Evolutionary conservation across 192 early-diverging fungal genomes (phyloP).

Genomic region (Mortierella claussenii): DNA sequence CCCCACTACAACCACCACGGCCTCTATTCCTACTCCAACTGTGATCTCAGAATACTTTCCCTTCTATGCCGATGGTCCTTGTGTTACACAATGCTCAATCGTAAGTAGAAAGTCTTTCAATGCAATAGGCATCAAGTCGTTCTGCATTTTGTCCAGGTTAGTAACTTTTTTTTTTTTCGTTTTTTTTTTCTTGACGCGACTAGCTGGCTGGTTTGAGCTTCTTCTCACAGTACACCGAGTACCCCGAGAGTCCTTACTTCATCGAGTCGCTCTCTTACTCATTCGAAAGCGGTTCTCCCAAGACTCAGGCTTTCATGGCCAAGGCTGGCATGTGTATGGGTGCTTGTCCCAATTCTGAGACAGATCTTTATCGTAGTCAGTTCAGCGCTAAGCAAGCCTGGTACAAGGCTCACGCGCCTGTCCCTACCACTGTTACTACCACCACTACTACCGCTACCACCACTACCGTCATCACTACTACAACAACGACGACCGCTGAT

Average conservation of each 20-base stretch:
- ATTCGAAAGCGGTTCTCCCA: constrained; percentile 13
- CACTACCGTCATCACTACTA: background rate
- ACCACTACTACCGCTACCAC: constrained; percentile 11
- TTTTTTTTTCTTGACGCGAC: background rate
- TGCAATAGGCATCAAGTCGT: too few relatives aligned
- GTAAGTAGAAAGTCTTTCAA: background rate
- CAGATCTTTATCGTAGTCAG: background rate
- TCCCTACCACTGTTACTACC: background rate
- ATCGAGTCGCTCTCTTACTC: constrained; percentile 21
- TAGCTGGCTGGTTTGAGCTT: background rate
- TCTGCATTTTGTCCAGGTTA: background rate
- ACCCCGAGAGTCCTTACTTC: constrained; percentile 15
- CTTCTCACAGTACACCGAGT: constrained; percentile 4
- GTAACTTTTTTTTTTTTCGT: background rate
- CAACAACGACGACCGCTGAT: background rate
- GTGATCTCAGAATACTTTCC: constrained; percentile 2
- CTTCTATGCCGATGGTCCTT: constrained; percentile 19
- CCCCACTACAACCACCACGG: background rate
- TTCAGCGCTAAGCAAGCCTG: constrained; percentile 4
- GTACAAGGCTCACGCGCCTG: constrained; percentile 9
- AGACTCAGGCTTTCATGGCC: constrained; percentile 12
- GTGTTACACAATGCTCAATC: background rate
- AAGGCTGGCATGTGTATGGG: constrained; percentile 26
- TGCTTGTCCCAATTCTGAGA: background rate
- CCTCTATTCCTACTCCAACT: constrained; percentile 1